These are phyloP conservation scores for Bauhinia variegata DNA, from an alignment of 306 rosid genomes.

Conservation along the genomic window DNA sequence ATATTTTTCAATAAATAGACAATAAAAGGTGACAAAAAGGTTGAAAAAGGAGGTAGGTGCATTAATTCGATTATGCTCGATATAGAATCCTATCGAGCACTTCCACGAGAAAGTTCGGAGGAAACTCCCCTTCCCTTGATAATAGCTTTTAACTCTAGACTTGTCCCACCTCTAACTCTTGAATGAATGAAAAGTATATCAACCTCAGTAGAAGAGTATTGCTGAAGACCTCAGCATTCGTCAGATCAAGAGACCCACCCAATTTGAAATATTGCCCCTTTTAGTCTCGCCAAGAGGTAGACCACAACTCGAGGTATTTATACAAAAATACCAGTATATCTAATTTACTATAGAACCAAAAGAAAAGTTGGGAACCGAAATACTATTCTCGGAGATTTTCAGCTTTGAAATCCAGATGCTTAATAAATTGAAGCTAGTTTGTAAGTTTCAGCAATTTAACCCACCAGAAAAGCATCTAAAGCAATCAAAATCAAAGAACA, in stretches of 20 bases:
- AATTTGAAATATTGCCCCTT: no score
- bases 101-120: not conserved
- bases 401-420: no score
- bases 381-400: not conserved
- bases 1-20: constrained; percentile 33
- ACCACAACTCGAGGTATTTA: no score
- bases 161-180: not conserved
- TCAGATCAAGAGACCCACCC: no score
- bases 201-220: not conserved
- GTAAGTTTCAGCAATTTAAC: not conserved
- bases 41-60: constrained; percentile 30
- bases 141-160: not conserved
- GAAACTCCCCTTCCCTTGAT: not conserved
- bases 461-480: not conserved
- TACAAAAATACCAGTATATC: no score
- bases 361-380: no score
- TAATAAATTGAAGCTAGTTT: not conserved
- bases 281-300: no score
- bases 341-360: no score
- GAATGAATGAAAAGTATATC: not conserved
- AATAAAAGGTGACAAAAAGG: constrained; percentile 27
- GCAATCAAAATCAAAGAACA: no score
- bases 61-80: not conserved
- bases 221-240: no score
- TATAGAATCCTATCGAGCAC: not conserved